Conservation (phyloP, 495 filamentous ascomycete species). For the Hypoxylon lienhwacheense region DNA sequence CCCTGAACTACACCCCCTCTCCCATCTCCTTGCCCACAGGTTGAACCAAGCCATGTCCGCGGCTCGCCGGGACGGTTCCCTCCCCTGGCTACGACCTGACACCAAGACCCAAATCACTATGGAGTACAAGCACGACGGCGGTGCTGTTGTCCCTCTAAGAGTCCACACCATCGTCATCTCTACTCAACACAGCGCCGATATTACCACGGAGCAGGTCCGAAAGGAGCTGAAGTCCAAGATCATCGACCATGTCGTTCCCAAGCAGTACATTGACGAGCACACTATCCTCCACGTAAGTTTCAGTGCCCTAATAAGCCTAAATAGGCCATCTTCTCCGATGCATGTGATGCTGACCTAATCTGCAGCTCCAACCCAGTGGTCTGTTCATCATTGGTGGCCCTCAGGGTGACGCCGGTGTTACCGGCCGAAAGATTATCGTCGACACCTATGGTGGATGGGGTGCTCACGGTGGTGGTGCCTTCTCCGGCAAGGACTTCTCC, state of each 20-base stretch:
- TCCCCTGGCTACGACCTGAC: conserved; percentile 95
- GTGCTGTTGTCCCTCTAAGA: conserved; percentile 86
- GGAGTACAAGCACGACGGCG: conserved; percentile 95
- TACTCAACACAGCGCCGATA: conserved; percentile 86
- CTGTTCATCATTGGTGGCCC: conserved; percentile 99
- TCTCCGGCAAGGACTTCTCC: conserved; percentile 99
- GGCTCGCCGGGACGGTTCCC: conserved; percentile 79
- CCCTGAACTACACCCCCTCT: conserved; percentile 92
- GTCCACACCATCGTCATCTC: conserved; percentile 97
- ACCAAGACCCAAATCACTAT: conserved; percentile 99
- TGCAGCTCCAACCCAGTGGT: conserved; percentile 90
- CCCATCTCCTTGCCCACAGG: conserved; percentile 90
- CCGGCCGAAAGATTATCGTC: conserved; percentile 99
- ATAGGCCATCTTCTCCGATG: conserved; percentile 30
- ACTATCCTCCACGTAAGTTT: conserved; percentile 86
- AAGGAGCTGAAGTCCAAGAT: conserved; percentile 98
- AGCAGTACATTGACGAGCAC: conserved; percentile 84
- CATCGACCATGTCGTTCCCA: conserved; percentile 89
- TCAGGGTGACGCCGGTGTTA: conserved; percentile 98
- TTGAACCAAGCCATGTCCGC: conserved; percentile 90
- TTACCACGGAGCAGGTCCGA: conserved; percentile 90
- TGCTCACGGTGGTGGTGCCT: conserved; percentile 98
- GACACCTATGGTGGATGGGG: conserved; percentile 99
- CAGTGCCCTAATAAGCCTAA: neutral
- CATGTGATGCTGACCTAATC: neutral